phyloP scores from a whole-genome alignment of 2,329 filamentous ascomycete genomes.

The Exophiala phaeomuriformis region DNA sequence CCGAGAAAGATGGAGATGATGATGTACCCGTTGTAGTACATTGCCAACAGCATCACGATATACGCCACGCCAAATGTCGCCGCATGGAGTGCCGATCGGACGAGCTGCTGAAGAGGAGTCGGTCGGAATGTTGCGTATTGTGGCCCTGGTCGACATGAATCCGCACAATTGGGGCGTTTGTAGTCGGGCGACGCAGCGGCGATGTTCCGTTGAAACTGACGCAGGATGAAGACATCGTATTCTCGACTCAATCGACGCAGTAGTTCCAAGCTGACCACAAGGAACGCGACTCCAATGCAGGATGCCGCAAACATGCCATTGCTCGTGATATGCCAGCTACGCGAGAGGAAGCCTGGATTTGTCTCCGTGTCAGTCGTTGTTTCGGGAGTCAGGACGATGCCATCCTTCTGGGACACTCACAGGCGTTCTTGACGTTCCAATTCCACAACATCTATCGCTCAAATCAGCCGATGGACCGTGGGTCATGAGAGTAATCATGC shows the following conservation, averaged over 20 bases:
- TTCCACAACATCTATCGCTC: conserved; percentile 60
- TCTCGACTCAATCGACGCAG: conserved; percentile 64
- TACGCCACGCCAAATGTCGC: conserved; percentile 61
- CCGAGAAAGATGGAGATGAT: conserved; percentile 78
- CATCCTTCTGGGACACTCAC: conserved; percentile 1
- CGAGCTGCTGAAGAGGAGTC: conserved; percentile 17
- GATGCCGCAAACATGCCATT: conserved; percentile 67
- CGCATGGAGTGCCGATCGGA: conserved; percentile 15
- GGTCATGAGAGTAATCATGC: background rate
- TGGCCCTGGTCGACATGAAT: conserved; percentile 5
- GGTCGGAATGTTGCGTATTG: conserved; percentile 13
- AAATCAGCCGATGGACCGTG: too few relatives aligned
- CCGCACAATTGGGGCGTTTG: background rate
- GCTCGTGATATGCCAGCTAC: conserved; percentile 62
- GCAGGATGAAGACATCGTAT: conserved; percentile 55
- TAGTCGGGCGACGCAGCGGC: background rate
- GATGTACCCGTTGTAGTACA: conserved; percentile 66
- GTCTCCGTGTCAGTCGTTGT: too few relatives aligned
- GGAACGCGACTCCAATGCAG: conserved; percentile 69
- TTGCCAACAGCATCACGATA: conserved; percentile 64
- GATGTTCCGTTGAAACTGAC: conserved; percentile 19
- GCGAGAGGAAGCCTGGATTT: conserved; percentile 55
- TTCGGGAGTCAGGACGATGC: too few relatives aligned
- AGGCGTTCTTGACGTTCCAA: conserved; percentile 58
- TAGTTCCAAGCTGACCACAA: conserved; percentile 64